Evolutionary conservation across 345 rosid species (phyloP), one percentile per base, ranked within the genome.

Genomic region (Chamaenerion angustifolium): DNA sequence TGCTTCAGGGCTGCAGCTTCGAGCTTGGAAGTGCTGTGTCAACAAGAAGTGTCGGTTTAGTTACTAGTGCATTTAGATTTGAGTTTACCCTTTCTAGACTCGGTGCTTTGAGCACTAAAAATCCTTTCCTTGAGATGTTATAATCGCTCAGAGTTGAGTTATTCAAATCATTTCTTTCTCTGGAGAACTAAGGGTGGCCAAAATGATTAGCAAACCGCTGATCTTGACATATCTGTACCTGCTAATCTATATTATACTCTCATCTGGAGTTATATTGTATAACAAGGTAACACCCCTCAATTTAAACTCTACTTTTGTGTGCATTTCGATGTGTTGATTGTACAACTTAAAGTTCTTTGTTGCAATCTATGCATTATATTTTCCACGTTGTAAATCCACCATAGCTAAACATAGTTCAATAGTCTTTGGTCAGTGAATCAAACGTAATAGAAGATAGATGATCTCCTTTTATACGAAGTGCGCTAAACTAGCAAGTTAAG

Each of bases 181-280:
- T 1, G 3, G 42, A 48, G 27, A 13, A 60, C 23, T 10, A 25
- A 45, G 49, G 49, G 44, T 16, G 42, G 11, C 21, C 61, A 62
- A 66, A 64, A 78, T 87, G 71, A 74, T 87, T 54, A 84, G 68
- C 76, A 82, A 75, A 77, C 74, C 95, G n/a, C 88, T 78, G 43
- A 68, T 93, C 8, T 54, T 93, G 56, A 93, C 99, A 12, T 93
- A 93, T 64, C 53, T 79, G 54, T 93, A 85, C 79, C 76, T 88
- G 16, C 65, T 88, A 27, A 64, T 85, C 72, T 93, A 87, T 80
- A 71, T 90, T 68, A 11, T 81, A 35, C 96, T 90, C 47, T 90
- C 96, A 6, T 90, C 93, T 1, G 94, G 84, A 48, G 99, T 93
- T 53, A 93, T 93, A 58, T 64, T 93, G 65, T 93, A 93, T 61